A percentile compares a stretch with the other conserved stretches of the same genome.
Conservation (phyloP, 768 basidiomycete species). For the Mycena leptocephala region DNA sequence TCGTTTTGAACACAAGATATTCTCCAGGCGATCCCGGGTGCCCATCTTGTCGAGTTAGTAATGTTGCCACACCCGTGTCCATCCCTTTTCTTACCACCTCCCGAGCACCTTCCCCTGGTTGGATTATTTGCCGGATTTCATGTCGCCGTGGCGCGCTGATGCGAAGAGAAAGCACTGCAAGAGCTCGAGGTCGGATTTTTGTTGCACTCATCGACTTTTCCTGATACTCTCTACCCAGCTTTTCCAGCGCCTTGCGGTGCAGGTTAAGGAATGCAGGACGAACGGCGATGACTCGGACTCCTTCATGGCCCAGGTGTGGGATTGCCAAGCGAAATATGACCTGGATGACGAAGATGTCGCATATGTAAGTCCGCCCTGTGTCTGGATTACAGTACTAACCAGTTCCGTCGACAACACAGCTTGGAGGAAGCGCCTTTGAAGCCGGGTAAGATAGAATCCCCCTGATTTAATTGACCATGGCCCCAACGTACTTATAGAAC, state of each 20-base stretch:
- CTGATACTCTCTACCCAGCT: not conserved
- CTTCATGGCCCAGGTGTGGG: conserved; percentile 10
- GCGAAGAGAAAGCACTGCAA: conserved; percentile 1
- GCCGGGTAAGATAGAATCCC: not conserved
- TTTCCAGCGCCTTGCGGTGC: not conserved
- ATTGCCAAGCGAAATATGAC: not conserved
- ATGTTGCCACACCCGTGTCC: not conserved
- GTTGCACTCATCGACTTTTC: too few relatives aligned
- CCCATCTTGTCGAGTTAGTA: conserved; percentile 1
- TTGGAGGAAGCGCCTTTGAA: conserved; percentile 8
- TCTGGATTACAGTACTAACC: too few relatives aligned
- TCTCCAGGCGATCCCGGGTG: not conserved
- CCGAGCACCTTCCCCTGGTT: not conserved
- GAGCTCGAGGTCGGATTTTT: not conserved
- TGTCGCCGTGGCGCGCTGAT: not conserved
- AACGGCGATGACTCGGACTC: conserved; percentile 1
- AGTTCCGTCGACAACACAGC: not conserved
- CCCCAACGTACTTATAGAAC: not conserved
- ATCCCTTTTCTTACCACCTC: not conserved
- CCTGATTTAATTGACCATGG: too few relatives aligned
- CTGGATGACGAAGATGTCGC: conserved; percentile 8
- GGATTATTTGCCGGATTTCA: conserved; percentile 12
- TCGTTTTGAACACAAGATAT: too few relatives aligned
- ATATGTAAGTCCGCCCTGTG: not conserved
- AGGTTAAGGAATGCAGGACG: not conserved